Base-by-base conservation (phyloP, 257 asterid genomes). In the Scutellaria galericulata region DNA sequence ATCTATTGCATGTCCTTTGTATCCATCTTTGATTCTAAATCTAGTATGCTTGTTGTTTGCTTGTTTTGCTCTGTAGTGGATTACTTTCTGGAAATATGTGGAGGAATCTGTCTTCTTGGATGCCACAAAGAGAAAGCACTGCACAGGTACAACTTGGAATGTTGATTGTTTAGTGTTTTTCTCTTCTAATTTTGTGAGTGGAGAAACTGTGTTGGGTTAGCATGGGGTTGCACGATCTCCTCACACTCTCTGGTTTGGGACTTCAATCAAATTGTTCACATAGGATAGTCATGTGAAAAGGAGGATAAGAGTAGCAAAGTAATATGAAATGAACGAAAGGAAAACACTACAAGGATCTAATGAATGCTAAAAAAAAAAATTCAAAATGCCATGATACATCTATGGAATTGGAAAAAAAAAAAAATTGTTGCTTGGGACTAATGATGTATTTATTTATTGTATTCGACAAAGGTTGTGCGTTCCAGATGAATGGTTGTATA, bases 81-180 rank as follows among this genome's bases (percentile, higher is more conserved):
- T 76, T 90, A 72, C 85, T 90, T 80, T 83, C 95, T 79, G 88
- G 88, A 79, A 83, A 78, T 78, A 57, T 81, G 64, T 90, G 89
- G 96, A 77, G 93, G 79, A 88, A 86, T 77, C 72, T 88, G 8
- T 84, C 93, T 71, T 84, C 96, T 62, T 86, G 87, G 96, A 83
- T 92, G 93, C 97, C 95, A 68, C 97, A 78, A 45, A 82, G 97
- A 77, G 95, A 73, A 52, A 86, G 78, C 70, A 67, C 89, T 61
- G 35, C 82, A 64, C 89, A 85, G 96, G 94, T 90, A 79, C 68
- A 55, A 70, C 79, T 60, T 75, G 59, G 61, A 52, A 18, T 60
- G 54, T 63, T 56, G n/a, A 50, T 39, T 10, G 39, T 18, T 46
- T 11, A 10, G 4, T 55, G 2, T 46, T 42, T 40, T 66, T 45